These are phyloP conservation scores for Aquilaria agallochum DNA, from an alignment of 441 rosid genomes.

Conservation along the genomic window DNA sequence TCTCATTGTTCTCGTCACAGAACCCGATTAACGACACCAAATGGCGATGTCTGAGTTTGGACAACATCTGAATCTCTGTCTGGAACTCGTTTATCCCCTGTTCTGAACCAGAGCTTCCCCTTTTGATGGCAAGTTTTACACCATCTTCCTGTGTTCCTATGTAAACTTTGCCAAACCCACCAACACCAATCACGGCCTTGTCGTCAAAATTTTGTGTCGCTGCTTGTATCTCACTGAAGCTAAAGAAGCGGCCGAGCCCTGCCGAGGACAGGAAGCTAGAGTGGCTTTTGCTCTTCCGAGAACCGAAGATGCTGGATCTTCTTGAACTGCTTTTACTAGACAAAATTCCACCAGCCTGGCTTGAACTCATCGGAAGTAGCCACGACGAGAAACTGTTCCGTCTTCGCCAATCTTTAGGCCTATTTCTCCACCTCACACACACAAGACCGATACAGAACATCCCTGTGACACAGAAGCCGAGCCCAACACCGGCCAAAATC, in stretches of 20 bases:
- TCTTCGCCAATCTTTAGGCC: slow-evolving; percentile 54
- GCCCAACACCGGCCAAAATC: slow-evolving; percentile 36
- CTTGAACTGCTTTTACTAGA: slow-evolving; percentile 52
- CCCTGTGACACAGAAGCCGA: slow-evolving; percentile 38
- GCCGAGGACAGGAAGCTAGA: slow-evolving; percentile 44
- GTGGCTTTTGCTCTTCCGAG: slow-evolving; percentile 33
- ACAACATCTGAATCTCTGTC: slow-evolving; percentile 60
- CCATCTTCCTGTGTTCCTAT: slow-evolving; percentile 45
- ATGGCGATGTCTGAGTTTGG: slow-evolving; percentile 64
- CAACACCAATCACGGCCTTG: slow-evolving; percentile 48
- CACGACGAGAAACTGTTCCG: slow-evolving; percentile 68
- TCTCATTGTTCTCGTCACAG: slow-evolving; percentile 54
- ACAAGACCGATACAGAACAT: slow-evolving; percentile 30
- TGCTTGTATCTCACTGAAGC: slow-evolving; percentile 37
- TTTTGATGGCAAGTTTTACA: slow-evolving; percentile 43
- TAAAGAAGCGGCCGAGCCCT: slow-evolving; percentile 46
- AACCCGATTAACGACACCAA: slow-evolving; percentile 56
- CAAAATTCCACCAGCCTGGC: slow-evolving; percentile 29
- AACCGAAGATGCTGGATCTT: slow-evolving; percentile 44
- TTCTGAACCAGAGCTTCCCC: slow-evolving; percentile 52
- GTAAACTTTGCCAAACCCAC: slow-evolving; percentile 67
- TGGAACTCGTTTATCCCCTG: slow-evolving; percentile 66
- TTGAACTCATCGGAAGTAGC: slow-evolving; percentile 41
- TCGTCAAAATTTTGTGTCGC: slow-evolving; percentile 55
- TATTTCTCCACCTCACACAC: slow-evolving; percentile 36